phyloP scores from a whole-genome alignment of 2,329 filamentous ascomycete genomes.

The Aspergillus sp. region DNA sequence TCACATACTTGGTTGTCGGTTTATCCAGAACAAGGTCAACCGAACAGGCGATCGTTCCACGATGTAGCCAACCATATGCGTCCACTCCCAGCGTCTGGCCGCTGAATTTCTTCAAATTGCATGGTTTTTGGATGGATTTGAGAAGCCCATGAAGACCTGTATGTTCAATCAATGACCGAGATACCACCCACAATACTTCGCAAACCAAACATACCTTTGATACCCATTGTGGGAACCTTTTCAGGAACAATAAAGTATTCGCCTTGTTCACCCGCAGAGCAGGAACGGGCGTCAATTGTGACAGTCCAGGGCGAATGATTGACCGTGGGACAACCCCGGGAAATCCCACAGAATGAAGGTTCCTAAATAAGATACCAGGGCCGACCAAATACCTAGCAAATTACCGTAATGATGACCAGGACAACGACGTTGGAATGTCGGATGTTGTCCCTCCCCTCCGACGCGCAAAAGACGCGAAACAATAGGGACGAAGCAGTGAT shows the following conservation, averaged over 20 bases:
- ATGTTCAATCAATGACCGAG: conserved; percentile 2
- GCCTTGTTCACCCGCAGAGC: conserved; percentile 20
- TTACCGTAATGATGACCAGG: conserved; percentile 2
- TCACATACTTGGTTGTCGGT: conserved; percentile 74
- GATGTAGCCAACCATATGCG: conserved; percentile 96
- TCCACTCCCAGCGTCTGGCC: conserved; percentile 93
- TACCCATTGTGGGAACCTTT: conserved; percentile 37
- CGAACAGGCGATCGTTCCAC: conserved; percentile 84
- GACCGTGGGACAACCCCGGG: too few relatives aligned
- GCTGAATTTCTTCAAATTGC: conserved; percentile 76
- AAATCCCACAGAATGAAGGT: conserved; percentile 12
- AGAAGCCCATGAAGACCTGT: conserved; percentile 81
- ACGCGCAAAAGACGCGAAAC: conserved; percentile 29
- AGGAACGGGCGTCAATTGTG: conserved; percentile 12
- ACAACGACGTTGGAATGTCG: conserved; percentile 27
- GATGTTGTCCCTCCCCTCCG: conserved; percentile 18
- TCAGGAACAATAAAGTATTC: conserved; percentile 23
- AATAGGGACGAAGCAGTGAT: conserved; percentile 6
- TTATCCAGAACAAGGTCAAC: conserved; percentile 85
- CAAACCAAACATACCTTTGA: conserved; percentile 32
- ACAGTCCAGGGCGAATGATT: background rate
- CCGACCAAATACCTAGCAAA: background rate
- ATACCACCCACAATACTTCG: conserved; percentile 1
- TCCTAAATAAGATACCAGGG: conserved; percentile 2
- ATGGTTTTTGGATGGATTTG: conserved; percentile 92